Conservation (phyloP, 768 basidiomycete species). For the Boletus rubescentipes region DNA sequence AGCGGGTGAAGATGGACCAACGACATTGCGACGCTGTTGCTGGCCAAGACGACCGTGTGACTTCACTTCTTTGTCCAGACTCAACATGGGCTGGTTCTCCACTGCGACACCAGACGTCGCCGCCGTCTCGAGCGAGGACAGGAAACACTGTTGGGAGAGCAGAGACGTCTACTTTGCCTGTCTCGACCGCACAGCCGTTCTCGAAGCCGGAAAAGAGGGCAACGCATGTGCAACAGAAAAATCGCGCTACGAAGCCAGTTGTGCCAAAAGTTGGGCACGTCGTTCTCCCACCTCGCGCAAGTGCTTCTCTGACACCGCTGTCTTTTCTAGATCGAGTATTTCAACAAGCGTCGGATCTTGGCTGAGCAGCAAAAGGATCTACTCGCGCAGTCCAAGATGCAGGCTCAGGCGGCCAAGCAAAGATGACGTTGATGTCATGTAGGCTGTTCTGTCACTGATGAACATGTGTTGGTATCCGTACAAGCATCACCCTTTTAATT, state of each 20-base stretch:
- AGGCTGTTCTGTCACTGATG: neutral
- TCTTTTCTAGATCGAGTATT: conserved; percentile 80
- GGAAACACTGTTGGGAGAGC: conserved; percentile 82
- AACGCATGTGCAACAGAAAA: conserved; percentile 57
- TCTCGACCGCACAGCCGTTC: conserved; percentile 64
- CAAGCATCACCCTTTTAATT: neutral
- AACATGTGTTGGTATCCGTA: conserved; percentile 1
- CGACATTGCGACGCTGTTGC: conserved; percentile 18
- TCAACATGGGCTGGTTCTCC: conserved; percentile 36
- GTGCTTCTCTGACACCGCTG: neutral
- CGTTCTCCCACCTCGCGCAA: neutral
- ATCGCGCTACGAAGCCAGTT: conserved; percentile 63
- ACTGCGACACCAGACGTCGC: conserved; percentile 38
- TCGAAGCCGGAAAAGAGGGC: conserved; percentile 74
- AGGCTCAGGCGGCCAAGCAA: conserved; percentile 34
- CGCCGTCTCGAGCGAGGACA: conserved; percentile 56
- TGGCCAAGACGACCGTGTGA: conserved; percentile 13
- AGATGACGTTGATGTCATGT: conserved; percentile 3
- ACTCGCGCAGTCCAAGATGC: conserved; percentile 47
- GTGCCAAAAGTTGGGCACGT: conserved; percentile 89
- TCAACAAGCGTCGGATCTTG: conserved; percentile 86
- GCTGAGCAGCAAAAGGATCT: conserved; percentile 77
- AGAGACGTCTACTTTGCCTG: conserved; percentile 86
- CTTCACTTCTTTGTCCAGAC: conserved; percentile 6
- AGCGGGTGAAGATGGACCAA: conserved; percentile 75